Evolutionary conservation across 345 rosid species (phyloP), one percentile per base, ranked within the genome.

Genomic region (Carallia pectinifolia): DNA sequence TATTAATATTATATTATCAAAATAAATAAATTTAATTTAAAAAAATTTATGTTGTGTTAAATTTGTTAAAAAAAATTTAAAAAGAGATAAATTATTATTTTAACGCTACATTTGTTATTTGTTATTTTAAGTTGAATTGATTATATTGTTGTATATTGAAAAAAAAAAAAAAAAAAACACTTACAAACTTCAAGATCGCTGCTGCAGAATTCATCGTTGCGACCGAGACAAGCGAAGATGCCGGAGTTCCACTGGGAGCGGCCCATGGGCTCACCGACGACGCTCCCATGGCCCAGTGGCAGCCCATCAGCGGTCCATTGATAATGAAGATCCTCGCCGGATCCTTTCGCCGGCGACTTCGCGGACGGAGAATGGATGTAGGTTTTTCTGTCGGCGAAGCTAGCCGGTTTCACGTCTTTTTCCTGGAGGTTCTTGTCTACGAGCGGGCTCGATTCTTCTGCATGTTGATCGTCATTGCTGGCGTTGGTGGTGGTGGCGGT

Each of bases 131-230:
- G n/a, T n/a, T n/a, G n/a, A n/a, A n/a, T n/a, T n/a, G n/a, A n/a
- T n/a, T n/a, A n/a, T n/a, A n/a, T n/a, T n/a, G n/a, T n/a, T n/a
- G n/a, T n/a, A n/a, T n/a, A n/a, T n/a, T n/a, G n/a, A 50, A 23
- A 36, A 53, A 37, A 31, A 64, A 23, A 30, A 40, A 18, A 10
- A 40, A 54, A 34, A n/a, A 88, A n/a, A n/a, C n/a, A n/a, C 98
- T 89, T 77, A 94, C 97, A 94, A 85, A 91, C 97, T 91, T 94
- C 97, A 68, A 94, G 83, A 80, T 94, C 98, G 92, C 98, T 94
- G 88, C 98, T 85, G 73, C 97, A 91, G 79, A 94, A 91, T 61
- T 91, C 95, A 63, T 94, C 98, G 75, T 87, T 88, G 36, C 92
- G 93, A 27, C 96, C 98, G 34, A 94, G 84, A 70, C 97, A 94